phyloP scores from a whole-genome alignment of 306 rosid species.

The Glycine tomentella region DNA sequence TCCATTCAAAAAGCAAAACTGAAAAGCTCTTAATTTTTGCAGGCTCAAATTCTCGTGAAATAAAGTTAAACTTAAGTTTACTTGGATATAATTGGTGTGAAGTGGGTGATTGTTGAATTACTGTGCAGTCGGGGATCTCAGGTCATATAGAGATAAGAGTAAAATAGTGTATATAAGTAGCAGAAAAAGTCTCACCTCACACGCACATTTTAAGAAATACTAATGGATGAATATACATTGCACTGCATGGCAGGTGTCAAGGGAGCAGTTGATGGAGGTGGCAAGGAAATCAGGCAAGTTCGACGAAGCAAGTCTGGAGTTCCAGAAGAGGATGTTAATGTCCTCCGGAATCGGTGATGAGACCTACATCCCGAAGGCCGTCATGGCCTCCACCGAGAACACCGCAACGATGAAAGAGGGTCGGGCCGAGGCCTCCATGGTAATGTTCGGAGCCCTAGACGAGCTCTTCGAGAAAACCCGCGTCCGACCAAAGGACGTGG shows the following conservation, averaged over 20 bases:
- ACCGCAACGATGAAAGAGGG: conserved; percentile 94
- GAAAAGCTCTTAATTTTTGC: no score
- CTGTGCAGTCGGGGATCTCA: no score
- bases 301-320: conserved; percentile 70
- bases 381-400: conserved; percentile 61
- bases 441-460: conserved; percentile 94
- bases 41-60: no score
- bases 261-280: conserved; percentile 72
- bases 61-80: no score
- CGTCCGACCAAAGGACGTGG: conserved; percentile 83
- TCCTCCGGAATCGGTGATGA: conserved; percentile 94
- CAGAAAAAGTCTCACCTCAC: no score
- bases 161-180: no score
- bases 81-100: no score
- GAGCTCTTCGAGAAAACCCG: conserved; percentile 87
- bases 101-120: no score
- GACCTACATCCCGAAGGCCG: conserved; percentile 78
- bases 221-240: no score
- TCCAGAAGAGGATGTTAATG: conserved; percentile 70
- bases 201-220: no score
- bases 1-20: no score
- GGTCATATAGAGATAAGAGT: no score
- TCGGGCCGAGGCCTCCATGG: conserved; percentile 80
- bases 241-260: background rate
- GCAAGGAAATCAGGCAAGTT: conserved; percentile 86